phyloP scores from a whole-genome alignment of 768 basidiomycete genomes.

The Amanita fuliginea region DNA sequence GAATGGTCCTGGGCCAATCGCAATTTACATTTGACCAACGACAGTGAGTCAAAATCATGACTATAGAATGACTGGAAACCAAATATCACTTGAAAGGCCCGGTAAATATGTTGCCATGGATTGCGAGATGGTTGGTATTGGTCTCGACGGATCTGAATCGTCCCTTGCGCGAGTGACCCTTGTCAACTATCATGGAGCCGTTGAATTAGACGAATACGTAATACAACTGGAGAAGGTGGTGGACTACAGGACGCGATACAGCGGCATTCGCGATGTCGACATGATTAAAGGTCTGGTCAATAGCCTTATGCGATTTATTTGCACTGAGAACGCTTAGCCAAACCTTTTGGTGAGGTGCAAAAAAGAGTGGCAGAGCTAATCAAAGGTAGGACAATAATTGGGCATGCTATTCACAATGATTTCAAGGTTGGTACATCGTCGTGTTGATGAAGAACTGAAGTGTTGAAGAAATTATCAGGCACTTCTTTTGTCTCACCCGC shows the following conservation, averaged over 20 bases:
- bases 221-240: constrained; percentile 78
- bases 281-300: constrained; percentile 47
- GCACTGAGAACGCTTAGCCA: constrained; percentile 34
- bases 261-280: constrained; percentile 71
- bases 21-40: constrained; percentile 28
- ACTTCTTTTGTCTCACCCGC: constrained; percentile 63
- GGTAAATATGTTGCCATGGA: constrained; percentile 80
- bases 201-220: constrained; percentile 79
- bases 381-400: constrained; percentile 71
- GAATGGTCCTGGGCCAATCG: constrained; percentile 41
- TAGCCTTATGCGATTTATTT: neutral
- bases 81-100: constrained; percentile 25
- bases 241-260: constrained; percentile 87
- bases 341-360: constrained; percentile 71
- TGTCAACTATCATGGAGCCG: constrained; percentile 79
- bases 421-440: constrained; percentile 49
- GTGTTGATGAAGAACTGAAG: neutral
- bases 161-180: constrained; percentile 82
- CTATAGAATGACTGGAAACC: neutral
- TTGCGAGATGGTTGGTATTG: constrained; percentile 98
- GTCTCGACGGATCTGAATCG: constrained; percentile 70
- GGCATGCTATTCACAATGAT: constrained; percentile 89
- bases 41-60: constrained; percentile 24
- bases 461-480: constrained; percentile 26
- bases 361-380: constrained; percentile 65